Evolutionary conservation across 139 green algal species (phyloP).

Genomic region (Chlamydomonas sp.): DNA sequence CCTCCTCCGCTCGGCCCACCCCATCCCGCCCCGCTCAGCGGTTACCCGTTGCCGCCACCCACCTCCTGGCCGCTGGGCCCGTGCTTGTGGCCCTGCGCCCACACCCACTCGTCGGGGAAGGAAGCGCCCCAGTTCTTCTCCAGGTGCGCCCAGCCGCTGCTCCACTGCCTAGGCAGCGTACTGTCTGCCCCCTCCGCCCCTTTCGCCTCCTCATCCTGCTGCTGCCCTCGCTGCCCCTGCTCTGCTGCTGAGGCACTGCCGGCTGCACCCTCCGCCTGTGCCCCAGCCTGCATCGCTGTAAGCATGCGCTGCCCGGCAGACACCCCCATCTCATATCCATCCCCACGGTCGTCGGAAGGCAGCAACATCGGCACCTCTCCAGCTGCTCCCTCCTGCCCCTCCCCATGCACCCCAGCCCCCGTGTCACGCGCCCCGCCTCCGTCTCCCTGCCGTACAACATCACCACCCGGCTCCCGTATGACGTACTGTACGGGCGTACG

Average conservation of each 20-base stretch:
- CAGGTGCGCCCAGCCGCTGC: background rate
- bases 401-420: too few relatives aligned
- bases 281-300: background rate
- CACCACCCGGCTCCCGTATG: background rate
- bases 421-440: too few relatives aligned
- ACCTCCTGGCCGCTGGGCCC: background rate
- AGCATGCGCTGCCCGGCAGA: background rate
- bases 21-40: background rate
- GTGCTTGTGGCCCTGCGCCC: slow-evolving; percentile 9
- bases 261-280: too few relatives aligned
- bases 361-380: background rate
- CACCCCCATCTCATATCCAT: background rate
- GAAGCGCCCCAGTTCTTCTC: slow-evolving; percentile 30
- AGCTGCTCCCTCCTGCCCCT: too few relatives aligned
- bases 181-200: background rate
- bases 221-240: too few relatives aligned
- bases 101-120: slow-evolving; percentile 36
- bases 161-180: background rate
- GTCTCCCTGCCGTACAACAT: background rate
- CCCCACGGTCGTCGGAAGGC: background rate
- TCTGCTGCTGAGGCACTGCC: too few relatives aligned
- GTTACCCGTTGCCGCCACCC: too few relatives aligned
- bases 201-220: too few relatives aligned
- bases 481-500: slow-evolving; percentile 15
- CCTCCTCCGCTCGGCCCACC: background rate